phyloP scores from a whole-genome alignment of 2,329 filamentous ascomycete species.

The Fusarium nelsonii region DNA sequence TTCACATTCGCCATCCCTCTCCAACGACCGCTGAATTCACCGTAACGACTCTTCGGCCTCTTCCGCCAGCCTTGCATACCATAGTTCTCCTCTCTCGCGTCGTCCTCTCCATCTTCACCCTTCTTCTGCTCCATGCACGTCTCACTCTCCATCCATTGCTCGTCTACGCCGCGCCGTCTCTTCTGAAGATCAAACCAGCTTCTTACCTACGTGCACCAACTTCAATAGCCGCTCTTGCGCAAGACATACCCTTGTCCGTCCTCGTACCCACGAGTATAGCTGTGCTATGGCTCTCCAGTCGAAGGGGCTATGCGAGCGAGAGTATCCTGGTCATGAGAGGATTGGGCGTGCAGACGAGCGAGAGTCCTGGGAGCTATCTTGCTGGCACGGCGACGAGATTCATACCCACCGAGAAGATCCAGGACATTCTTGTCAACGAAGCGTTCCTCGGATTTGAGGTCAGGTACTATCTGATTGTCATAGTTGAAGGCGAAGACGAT shows the following conservation, averaged over 20 bases:
- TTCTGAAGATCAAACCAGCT: slow-evolving; percentile 28
- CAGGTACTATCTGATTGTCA: slow-evolving; percentile 86
- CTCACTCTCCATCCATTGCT: slow-evolving; percentile 56
- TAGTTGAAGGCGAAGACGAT: slow-evolving; percentile 89
- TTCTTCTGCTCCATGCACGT: slow-evolving; percentile 64
- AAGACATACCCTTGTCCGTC: slow-evolving; percentile 54
- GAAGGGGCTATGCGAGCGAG: slow-evolving; percentile 73
- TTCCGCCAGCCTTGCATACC: slow-evolving; percentile 61
- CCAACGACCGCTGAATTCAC: slow-evolving; percentile 93
- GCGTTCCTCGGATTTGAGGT: slow-evolving; percentile 94
- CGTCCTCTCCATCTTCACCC: slow-evolving; percentile 57
- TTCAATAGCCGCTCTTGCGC: slow-evolving; percentile 52
- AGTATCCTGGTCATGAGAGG: slow-evolving; percentile 89
- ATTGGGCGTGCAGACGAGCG: slow-evolving; percentile 89
- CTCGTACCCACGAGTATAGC: slow-evolving; percentile 54
- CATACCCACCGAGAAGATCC: slow-evolving; percentile 92
- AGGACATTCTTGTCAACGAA: slow-evolving; percentile 94
- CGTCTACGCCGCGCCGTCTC: slow-evolving; percentile 29
- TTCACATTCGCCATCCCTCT: slow-evolving; percentile 76
- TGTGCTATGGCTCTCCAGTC: slow-evolving; percentile 60
- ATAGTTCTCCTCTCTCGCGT: slow-evolving; percentile 58
- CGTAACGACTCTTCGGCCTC: slow-evolving; percentile 80
- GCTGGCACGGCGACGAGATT: slow-evolving; percentile 63
- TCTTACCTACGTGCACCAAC: slow-evolving; percentile 50
- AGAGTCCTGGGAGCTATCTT: slow-evolving; percentile 72